Conservation (phyloP, 2,329 filamentous ascomycete species). For the Colletotrichum echinochloae region DNA sequence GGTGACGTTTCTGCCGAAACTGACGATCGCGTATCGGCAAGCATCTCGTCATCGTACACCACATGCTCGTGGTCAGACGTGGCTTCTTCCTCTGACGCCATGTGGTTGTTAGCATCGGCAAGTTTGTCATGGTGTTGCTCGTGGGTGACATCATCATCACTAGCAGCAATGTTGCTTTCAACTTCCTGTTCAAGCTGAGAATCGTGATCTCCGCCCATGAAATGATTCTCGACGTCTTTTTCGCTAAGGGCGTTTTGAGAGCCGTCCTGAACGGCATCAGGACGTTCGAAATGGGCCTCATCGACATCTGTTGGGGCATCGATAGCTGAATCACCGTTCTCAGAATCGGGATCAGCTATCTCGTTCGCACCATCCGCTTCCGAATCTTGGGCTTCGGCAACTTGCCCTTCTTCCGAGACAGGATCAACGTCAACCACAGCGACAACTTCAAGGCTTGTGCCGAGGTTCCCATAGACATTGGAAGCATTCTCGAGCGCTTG, state of each 20-base stretch:
- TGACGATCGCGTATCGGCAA: constrained; percentile 31
- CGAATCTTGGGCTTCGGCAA: constrained; percentile 12
- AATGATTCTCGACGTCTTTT: constrained; percentile 5
- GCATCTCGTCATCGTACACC: constrained; percentile 29
- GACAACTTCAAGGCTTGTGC: not conserved
- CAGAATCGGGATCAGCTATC: constrained; percentile 51
- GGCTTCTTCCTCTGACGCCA: constrained; percentile 20
- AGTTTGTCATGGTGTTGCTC: constrained; percentile 1
- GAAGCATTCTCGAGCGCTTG: constrained; percentile 41
- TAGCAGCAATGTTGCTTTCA: constrained; percentile 3
- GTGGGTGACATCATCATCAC: constrained; percentile 2
- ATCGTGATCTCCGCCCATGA: constrained; percentile 4
- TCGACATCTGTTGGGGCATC: constrained; percentile 25
- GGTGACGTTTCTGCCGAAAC: constrained; percentile 29
- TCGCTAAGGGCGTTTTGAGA: constrained; percentile 21
- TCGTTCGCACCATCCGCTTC: constrained; percentile 43
- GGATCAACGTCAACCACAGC: constrained; percentile 10
- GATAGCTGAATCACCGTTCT: constrained; percentile 51
- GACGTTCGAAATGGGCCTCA: constrained; percentile 10
- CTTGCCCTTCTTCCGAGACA: constrained; percentile 30
- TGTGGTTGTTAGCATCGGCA: constrained; percentile 36
- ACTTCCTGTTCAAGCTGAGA: not conserved
- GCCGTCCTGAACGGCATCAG: constrained; percentile 13
- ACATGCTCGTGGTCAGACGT: constrained; percentile 26
- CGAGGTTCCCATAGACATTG: constrained; percentile 41